These are phyloP conservation scores for Pinus taeda DNA, from an alignment of 75 land plant genomes.

Conservation along the genomic window DNA sequence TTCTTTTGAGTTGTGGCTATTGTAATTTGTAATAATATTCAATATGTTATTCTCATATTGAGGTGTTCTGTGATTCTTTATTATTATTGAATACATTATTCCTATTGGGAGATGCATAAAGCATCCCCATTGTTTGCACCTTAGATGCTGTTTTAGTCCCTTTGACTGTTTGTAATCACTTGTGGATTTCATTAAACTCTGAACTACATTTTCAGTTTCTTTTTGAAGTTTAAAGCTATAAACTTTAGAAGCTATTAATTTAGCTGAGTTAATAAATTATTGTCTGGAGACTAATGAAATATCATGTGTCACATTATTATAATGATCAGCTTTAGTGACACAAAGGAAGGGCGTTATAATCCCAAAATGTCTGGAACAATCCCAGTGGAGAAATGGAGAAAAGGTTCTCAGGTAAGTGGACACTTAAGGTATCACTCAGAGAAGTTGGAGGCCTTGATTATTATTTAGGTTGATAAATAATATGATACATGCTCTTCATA, in stretches of 20 bases:
- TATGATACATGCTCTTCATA: not conserved
- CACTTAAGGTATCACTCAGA: too few relatives aligned
- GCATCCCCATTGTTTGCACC: too few relatives aligned
- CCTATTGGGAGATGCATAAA: too few relatives aligned
- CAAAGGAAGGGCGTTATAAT: slow-evolving; percentile 86
- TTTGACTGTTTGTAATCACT: too few relatives aligned
- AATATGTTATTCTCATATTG: too few relatives aligned
- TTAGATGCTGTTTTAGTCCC: too few relatives aligned
- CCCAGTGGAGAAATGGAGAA: slow-evolving; percentile 86
- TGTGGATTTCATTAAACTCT: too few relatives aligned
- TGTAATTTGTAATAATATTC: too few relatives aligned
- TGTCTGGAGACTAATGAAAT: not conserved
- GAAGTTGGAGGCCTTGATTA: not conserved
- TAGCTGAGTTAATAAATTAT: slow-evolving; percentile 5
- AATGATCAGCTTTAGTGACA: slow-evolving; percentile 76
- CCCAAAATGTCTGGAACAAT: slow-evolving; percentile 83
- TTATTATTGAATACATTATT: too few relatives aligned
- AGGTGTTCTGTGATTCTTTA: too few relatives aligned
- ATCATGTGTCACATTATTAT: not conserved
- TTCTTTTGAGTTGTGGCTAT: not conserved
- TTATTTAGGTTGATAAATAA: not conserved
- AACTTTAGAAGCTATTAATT: not conserved
- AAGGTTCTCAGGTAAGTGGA: slow-evolving; percentile 93
- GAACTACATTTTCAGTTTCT: not conserved
- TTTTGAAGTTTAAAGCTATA: not conserved